Percentiles rank a stretch among this genome's conserved stretches.
Conservation (phyloP, 768 basidiomycete genomes). For the Serendipita sp. region DNA sequence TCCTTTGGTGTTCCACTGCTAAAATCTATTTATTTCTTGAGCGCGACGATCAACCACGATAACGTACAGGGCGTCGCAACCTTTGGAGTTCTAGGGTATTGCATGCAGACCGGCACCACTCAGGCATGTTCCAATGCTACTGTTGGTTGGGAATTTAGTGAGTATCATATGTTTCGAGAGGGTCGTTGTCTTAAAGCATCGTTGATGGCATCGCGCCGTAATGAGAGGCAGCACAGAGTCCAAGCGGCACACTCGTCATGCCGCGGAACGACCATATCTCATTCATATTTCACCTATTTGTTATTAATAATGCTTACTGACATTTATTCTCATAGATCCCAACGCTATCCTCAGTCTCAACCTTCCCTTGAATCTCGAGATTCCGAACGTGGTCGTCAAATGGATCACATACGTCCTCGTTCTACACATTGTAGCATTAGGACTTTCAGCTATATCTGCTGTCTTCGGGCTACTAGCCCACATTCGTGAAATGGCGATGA, state of each 20-base stretch:
- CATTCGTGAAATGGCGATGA: slow-evolving; percentile 73
- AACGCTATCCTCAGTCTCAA: slow-evolving; percentile 62
- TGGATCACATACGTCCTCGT: slow-evolving; percentile 93
- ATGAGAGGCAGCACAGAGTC: not conserved
- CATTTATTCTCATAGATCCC: slow-evolving; percentile 46
- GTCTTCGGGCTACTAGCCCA: slow-evolving; percentile 81
- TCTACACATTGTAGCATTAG: slow-evolving; percentile 79
- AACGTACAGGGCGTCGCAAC: slow-evolving; percentile 46
- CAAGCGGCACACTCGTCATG: not conserved
- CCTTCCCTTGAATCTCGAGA: slow-evolving; percentile 34
- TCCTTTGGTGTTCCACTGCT: slow-evolving; percentile 83
- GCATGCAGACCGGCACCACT: slow-evolving; percentile 34
- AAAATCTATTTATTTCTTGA: slow-evolving; percentile 81
- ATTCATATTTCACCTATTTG: no score
- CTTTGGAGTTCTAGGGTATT: slow-evolving; percentile 87
- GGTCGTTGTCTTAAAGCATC: not conserved
- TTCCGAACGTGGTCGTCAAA: slow-evolving; percentile 74
- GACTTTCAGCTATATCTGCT: slow-evolving; percentile 49
- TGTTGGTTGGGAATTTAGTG: slow-evolving; percentile 80
- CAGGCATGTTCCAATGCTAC: slow-evolving; percentile 64
- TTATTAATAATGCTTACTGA: not conserved
- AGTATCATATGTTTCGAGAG: slow-evolving; percentile 20
- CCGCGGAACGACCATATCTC: no score
- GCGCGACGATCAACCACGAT: slow-evolving; percentile 40
- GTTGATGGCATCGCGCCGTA: not conserved